Base-by-base conservation (phyloP, 2,329 filamentous ascomycete genomes). In the Sarocladium strictum region DNA sequence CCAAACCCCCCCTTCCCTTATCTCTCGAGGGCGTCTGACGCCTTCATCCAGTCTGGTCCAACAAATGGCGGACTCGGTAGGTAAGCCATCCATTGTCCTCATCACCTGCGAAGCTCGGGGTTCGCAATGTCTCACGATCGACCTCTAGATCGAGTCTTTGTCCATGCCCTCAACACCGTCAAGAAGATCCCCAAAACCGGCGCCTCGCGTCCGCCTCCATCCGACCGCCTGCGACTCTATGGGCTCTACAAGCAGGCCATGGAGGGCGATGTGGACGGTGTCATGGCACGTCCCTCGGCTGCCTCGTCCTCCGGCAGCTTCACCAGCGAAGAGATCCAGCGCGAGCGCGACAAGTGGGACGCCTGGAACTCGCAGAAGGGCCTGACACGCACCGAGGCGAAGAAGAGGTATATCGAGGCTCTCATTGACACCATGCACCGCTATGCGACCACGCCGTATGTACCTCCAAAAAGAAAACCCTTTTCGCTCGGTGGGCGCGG, bases 201-300 rank as follows among this genome's bases (percentile, higher is more conserved):
- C 59, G 90, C 90, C 53, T 85, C 90, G 59, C 87, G 94, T 58
- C 94, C 94, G 45, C 94, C 94, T 49, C 83, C 91, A 2, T 77
- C 81, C 58, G 92, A 95, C 66, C 87, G 94, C 56, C 79, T 99
- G 62, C 88, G 89, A 56, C 87, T 99, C 58, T 99, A 99, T 86
- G 94, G 94, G 60, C 80, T 99, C 61, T 99, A 99, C 76, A 99
- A 99, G 69, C 94, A 99, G 72, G 91, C 91, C 58, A 97, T 97
- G 94, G 92, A 99, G 76, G 94, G 94, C 50, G 90, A 99, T 71
- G 92, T 97, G 32, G 89, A 94, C 62, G 89, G 90, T 50, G 90
- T 97, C 51, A 95, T 97, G 87, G 86, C 93, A 64, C 83, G 91
- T 45, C 93, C 94, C 37, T 76, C 74, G 40, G 63, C 69, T 51